Percentiles rank a stretch among this genome's conserved stretches.
phyloP scores from a whole-genome alignment of 2,329 filamentous ascomycete genomes.

The Xylariaceae sp. region DNA sequence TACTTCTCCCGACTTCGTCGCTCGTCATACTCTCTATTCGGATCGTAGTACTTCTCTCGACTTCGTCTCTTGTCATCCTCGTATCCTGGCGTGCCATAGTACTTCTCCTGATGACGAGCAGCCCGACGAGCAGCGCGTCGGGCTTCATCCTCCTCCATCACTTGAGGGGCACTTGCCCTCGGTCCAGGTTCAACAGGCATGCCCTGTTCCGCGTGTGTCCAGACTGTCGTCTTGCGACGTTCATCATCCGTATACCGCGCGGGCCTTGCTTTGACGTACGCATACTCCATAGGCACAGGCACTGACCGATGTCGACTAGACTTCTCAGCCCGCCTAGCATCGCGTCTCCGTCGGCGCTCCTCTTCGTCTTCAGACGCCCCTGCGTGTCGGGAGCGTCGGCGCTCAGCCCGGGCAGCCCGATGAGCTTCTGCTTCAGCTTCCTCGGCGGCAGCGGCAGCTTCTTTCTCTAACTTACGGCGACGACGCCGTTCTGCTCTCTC shows the following conservation, averaged over 20 bases:
- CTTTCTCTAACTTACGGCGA: constrained; percentile 36
- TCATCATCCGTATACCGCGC: constrained; percentile 34
- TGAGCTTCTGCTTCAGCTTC: constrained; percentile 45
- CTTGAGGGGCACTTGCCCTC: constrained; percentile 34
- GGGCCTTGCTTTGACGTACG: constrained; percentile 39
- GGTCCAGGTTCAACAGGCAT: neutral
- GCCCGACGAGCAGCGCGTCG: constrained; percentile 47
- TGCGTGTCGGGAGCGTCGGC: constrained; percentile 42
- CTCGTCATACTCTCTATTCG: neutral
- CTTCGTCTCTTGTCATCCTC: too few species aligned
- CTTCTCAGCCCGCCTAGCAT: constrained; percentile 44
- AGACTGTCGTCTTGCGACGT: constrained; percentile 27
- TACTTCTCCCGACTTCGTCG: neutral
- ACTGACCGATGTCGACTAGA: constrained; percentile 39
- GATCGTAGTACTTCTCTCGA: constrained; percentile 38
- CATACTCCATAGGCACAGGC: constrained; percentile 34
- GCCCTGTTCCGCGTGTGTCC: too few species aligned
- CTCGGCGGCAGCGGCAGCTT: constrained; percentile 39
- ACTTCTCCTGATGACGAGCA: constrained; percentile 31
- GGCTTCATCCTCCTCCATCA: constrained; percentile 44
- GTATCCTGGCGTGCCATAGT: too few species aligned
- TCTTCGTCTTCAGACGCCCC: constrained; percentile 47
- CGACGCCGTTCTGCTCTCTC: constrained; percentile 39
- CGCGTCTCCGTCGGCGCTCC: constrained; percentile 49
- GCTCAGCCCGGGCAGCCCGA: constrained; percentile 42